phyloP scores from a whole-genome alignment of 306 rosid species.

The Citrullus colocynthis region DNA sequence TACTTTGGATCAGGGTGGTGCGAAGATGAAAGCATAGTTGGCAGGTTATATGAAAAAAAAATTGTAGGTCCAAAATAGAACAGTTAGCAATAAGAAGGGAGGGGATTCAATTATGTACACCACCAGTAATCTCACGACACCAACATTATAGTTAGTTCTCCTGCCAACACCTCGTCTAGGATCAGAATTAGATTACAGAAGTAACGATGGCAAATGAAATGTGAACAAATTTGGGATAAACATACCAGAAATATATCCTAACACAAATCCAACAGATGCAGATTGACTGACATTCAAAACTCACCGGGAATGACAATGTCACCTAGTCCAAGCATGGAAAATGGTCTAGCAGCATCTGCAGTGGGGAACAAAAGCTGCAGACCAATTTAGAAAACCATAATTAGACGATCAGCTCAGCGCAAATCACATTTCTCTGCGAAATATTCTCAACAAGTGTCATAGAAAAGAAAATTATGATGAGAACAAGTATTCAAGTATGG shows the following conservation, averaged over 20 bases:
- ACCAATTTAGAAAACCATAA: slow-evolving; percentile 12
- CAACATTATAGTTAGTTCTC: neutral
- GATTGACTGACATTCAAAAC: slow-evolving; percentile 4
- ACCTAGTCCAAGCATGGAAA: slow-evolving; percentile 99
- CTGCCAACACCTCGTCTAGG: neutral
- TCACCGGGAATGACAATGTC: slow-evolving; percentile 98
- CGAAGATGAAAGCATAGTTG: neutral
- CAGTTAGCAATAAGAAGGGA: neutral
- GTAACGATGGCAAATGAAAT: neutral
- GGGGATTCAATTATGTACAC: neutral
- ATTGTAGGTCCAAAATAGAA: neutral
- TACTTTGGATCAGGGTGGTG: neutral
- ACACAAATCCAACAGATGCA: neutral
- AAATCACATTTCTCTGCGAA: slow-evolving; percentile 3
- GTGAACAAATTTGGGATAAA: neutral
- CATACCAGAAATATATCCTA: neutral
- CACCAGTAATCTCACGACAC: neutral
- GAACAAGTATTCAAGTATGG: slow-evolving; percentile 9
- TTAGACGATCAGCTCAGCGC: neutral
- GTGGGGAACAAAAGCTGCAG: slow-evolving; percentile 95
- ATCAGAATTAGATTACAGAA: neutral
- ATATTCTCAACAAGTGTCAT: neutral
- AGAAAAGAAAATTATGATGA: neutral
- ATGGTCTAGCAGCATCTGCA: slow-evolving; percentile 69
- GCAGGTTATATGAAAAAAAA: neutral